phyloP scores from a whole-genome alignment of 2,329 filamentous ascomycete species.

The Camillea tinctor region DNA sequence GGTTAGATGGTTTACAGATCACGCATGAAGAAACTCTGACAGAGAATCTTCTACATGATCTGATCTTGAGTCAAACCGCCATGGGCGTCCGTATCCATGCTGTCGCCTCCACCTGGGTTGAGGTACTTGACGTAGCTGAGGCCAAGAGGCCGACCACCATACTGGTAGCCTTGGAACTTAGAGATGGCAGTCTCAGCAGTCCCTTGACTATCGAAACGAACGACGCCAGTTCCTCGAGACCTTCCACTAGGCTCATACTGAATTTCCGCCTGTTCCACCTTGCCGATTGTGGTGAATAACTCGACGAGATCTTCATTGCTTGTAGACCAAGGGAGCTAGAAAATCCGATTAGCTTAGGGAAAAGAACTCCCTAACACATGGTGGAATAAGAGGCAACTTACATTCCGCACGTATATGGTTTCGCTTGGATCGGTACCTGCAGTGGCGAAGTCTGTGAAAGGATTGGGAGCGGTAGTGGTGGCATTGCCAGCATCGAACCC shows the following conservation, averaged over 20 bases:
- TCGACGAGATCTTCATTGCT: slow-evolving; percentile 97
- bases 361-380: slow-evolving; percentile 13
- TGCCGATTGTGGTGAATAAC: slow-evolving; percentile 95
- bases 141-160: slow-evolving; percentile 89
- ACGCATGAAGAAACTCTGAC: neutral
- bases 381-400: slow-evolving; percentile 50
- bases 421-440: slow-evolving; percentile 80
- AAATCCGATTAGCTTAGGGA: slow-evolving; percentile 18
- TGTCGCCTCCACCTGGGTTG: slow-evolving; percentile 64
- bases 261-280: slow-evolving; percentile 97
- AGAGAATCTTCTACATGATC: slow-evolving; percentile 69
- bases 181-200: slow-evolving; percentile 92
- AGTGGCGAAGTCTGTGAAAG: slow-evolving; percentile 91
- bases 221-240: slow-evolving; percentile 93
- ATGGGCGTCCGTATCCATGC: slow-evolving; percentile 79
- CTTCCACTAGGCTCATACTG: slow-evolving; percentile 97
- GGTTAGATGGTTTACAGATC: neutral
- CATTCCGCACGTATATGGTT: slow-evolving; percentile 94
- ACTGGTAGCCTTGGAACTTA: slow-evolving; percentile 97
- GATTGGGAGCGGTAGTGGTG: slow-evolving; percentile 67
- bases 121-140: slow-evolving; percentile 93
- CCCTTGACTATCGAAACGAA: slow-evolving; percentile 79
- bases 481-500: slow-evolving; percentile 26
- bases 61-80: slow-evolving; percentile 90
- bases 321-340: slow-evolving; percentile 93